Percentiles rank a stretch among this genome's conserved stretches.
Evolutionary conservation across 2,329 filamentous ascomycete species (phyloP).

Genomic region (Metarhizium brunneum): DNA sequence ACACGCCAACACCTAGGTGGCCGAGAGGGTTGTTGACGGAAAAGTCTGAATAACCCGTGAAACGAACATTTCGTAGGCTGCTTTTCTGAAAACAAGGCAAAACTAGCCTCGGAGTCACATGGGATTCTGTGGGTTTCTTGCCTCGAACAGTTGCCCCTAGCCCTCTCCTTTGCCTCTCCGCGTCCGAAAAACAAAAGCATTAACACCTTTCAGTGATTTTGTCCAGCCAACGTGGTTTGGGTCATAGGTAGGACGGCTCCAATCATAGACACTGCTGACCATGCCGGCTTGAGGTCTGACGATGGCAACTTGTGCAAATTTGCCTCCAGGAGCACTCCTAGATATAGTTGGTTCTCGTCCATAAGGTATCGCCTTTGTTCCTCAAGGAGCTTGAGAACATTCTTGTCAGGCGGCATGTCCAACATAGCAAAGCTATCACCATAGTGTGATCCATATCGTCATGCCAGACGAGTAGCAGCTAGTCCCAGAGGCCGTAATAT

Average conservation of each 20-base stretch:
- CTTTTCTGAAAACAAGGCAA: neutral
- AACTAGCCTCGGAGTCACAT: neutral
- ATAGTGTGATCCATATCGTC: too few species aligned
- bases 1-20: neutral
- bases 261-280: neutral
- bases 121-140: neutral
- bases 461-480: too few species aligned
- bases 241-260: neutral
- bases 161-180: neutral
- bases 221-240: neutral
- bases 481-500: too few species aligned
- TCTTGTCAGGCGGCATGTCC: too few species aligned
- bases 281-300: neutral
- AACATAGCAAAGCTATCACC: too few species aligned
- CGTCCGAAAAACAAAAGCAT: neutral
- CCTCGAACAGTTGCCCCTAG: neutral
- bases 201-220: neutral
- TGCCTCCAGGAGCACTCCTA: neutral
- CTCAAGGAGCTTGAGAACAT: too few species aligned
- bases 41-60: neutral
- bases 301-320: neutral
- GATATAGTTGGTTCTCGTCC: neutral
- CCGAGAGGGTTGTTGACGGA: neutral
- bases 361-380: neutral
- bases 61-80: neutral